Evolutionary conservation across 257 asterid genomes (phyloP), one percentile per base, ranked within the genome.

Genomic region (Anisodus tanguticus): DNA sequence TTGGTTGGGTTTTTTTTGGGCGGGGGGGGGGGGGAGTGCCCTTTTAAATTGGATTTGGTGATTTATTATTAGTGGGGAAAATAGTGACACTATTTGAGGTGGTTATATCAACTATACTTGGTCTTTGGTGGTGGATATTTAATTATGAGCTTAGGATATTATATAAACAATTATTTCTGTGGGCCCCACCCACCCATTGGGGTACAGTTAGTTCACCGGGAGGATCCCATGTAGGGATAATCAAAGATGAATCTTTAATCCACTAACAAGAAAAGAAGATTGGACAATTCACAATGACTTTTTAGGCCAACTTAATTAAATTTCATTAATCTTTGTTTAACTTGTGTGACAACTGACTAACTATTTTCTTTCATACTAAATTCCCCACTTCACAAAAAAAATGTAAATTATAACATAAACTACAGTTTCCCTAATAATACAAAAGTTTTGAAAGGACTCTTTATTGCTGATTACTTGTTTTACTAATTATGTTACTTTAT

Each of bases 251-350:
- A 69, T 69, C 77, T 69, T 39, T 15, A 69, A 69, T 69, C 77
- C 77, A 69, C 77, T 69, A 39, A 69, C 53, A 69, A 69, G 10
- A 39, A 7, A 39, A 22, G 55, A 39, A 3, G 77, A 69, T 69
- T 69, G 77, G 77, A 69, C 26, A 41, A 68, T 69, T 15, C 77
- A 69, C 12, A 69, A 37, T 69, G 53, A 69, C 77, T 69, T 69
- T 68, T 69, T 69, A 69, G 53, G 77, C 77, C 77, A 69, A 69
- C 53, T 31, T 35, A 69, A 39, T 68, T 68, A 37, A 68, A 7
- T 68, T 68, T 37, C 77, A 68, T 37, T 69, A 16, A 7, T 16
- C 55, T 8, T 49, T 69, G 12, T 69, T 39, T 16, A 69, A 26
- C 53, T 16, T 16, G 11, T 31, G 35, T 69, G 31, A 69, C 53